phyloP scores from a whole-genome alignment of 169 alveolate genomes.

The Plasmodium coatneyi region DNA sequence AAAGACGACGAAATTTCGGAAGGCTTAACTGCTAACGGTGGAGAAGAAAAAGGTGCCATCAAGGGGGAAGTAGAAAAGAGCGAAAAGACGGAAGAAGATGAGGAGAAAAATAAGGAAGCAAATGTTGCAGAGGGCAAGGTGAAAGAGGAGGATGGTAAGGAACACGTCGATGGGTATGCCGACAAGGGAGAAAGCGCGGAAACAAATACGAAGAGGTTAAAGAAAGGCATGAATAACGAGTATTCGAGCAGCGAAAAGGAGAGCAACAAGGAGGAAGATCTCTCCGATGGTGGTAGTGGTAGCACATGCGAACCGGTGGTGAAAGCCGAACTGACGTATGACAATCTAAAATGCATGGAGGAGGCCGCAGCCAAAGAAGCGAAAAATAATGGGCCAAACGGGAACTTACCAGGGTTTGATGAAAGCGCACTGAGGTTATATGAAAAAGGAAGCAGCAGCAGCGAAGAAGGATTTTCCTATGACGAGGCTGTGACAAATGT shows the following conservation, averaged over 20 bases:
- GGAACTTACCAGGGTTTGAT: background rate
- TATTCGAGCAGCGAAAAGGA: conserved; percentile 6
- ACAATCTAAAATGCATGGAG: conserved; percentile 46
- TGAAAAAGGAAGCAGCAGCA: conserved; percentile 34
- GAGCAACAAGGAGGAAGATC: background rate
- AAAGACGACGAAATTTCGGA: conserved; percentile 25
- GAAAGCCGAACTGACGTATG: conserved; percentile 69
- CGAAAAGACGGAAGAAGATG: conserved; percentile 34
- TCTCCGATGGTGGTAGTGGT: background rate
- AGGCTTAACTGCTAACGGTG: conserved; percentile 1
- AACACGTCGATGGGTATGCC: conserved; percentile 6
- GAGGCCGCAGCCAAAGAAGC: conserved; percentile 18
- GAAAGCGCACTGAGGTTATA: conserved; percentile 15
- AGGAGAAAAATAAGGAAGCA: conserved; percentile 38
- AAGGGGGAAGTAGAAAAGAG: conserved; percentile 11
- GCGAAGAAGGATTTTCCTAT: conserved; percentile 25
- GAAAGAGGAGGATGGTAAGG: conserved; percentile 41
- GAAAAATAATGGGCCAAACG: conserved; percentile 17
- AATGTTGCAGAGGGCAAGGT: background rate
- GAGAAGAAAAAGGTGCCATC: conserved; percentile 8
- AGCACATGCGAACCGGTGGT: background rate
- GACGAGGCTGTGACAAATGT: conserved; percentile 61
- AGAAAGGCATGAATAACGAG: conserved; percentile 48
- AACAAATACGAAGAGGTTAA: conserved; percentile 40
- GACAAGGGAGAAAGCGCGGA: conserved; percentile 1